Evolutionary conservation across 768 basidiomycete genomes (phyloP), one percentile per base, ranked within the genome.

Genomic region (Suillus alpinus): DNA sequence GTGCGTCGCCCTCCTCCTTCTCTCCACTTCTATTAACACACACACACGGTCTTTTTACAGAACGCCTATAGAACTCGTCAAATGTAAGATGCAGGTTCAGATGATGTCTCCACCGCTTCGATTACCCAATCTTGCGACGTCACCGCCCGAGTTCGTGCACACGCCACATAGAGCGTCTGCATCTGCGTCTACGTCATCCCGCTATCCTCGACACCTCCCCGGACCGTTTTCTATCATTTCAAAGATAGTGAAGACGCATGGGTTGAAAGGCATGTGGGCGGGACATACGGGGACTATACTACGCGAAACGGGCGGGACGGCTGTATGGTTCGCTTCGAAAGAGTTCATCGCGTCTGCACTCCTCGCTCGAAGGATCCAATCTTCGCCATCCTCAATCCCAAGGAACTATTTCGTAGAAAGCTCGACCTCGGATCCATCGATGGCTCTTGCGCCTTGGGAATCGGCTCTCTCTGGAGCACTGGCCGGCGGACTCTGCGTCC

Each of bases 41-140:
- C 31, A 31, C 32, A 32, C 32, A 32, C 6, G 53, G 20, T 63
- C 50, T 47, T 39, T 31, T 36, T 29, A 36, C 70, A 94, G 91
- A 47, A 95, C 93, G 0, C 95, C 94, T n/a, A 90, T 95, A 62
- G 94, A 96, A 69, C 86, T 94, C 44, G 83, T 96, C 67, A 95
- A 96, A 75, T 94, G 92, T 78, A 91, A 92, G 73, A 95, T 95
- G 94, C 93, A 95, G 70, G 94, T 94, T 5, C 92, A 95, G 70
- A 88, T 92, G 83, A 84, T 94, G 14, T 34, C 66, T 56, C 23
- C 53, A 20, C 61, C 68, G 46, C 65, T 61, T 20, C 59, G 55
- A 52, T 55, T 66, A 16, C 62, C 63, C 20, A 50, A 61, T 57
- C 63, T 66, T 13, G 40, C 40, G 23, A 63, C 63, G 47, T 60